Base-by-base conservation (phyloP, 208 protist species). In the Vickermania spadyakhi region DNA sequence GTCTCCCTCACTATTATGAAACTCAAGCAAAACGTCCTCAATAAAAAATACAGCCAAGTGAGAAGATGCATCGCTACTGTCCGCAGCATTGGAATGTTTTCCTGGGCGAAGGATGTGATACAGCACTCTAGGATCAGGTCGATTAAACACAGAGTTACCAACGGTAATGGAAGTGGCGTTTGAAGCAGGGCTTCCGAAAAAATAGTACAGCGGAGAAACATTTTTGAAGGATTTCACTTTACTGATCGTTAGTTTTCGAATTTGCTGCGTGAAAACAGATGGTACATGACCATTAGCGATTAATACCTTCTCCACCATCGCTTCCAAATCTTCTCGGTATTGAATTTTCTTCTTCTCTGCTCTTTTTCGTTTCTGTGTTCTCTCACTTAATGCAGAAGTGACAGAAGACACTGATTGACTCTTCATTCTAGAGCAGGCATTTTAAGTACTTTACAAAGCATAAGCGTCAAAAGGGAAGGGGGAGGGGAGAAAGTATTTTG, bases 11-110 rank as follows among this genome's bases (percentile, higher is more conserved):
- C 58, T 14, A 13, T 42, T 22, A 29, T 73, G 42, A 4, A 60
- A 63, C 25, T 51, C 41, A 2, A 75, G 22, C 2, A 77, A 51
- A 3, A 91, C 75, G 58, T 83, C 75, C 22, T 88, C 72, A 26
- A 94, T 73, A 27, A 91, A 88, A 62, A 89, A 77, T 18, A 90
- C 77, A 7, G 73, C 71, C 14, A 94, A 50, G 55, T 81, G 71
- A 25, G 75, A 79, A 1, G 79, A 72, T 11, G 73, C 72, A 26
- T 87, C 85, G n/a, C 62, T 66, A 56, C 80, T 79, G n/a, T 62
- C 69, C 49, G 57, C 62, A 72, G 75, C 50, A 18, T 25, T 53
- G 3, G 57, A 59, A 18, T 31, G 30, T 21, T 56, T 7, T n/a
- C 11, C 5, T 56, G 60, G 51, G 14, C 81, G 71, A 62, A 94